These are phyloP conservation scores for Oenanthe javanica DNA, from an alignment of 140 eudicot genomes.

Conservation along the genomic window DNA sequence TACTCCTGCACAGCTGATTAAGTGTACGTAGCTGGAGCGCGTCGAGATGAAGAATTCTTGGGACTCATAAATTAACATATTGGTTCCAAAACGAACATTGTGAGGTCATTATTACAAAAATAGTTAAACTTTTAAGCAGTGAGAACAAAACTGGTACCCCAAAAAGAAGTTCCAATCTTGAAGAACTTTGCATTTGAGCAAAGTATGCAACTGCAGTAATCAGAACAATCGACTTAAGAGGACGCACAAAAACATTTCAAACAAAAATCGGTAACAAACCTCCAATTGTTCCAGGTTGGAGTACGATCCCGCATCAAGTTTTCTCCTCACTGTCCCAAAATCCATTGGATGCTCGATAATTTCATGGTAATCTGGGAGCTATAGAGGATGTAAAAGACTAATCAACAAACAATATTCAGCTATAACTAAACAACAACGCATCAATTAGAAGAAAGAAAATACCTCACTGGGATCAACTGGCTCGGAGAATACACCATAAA, in stretches of 20 bases:
- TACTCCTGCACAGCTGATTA: not conserved
- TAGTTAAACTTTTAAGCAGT: not conserved
- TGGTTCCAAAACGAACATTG: not conserved
- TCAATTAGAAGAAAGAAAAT: not conserved
- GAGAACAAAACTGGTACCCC: not conserved
- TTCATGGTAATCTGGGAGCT: constrained; percentile 95
- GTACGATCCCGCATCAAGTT: constrained; percentile 61
- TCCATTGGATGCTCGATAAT: constrained; percentile 85
- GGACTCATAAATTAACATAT: not conserved
- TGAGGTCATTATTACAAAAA: not conserved
- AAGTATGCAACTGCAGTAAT: not conserved
- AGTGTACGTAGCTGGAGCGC: not conserved
- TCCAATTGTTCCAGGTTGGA: constrained; percentile 67
- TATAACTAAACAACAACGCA: not conserved
- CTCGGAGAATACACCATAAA: constrained; percentile 82
- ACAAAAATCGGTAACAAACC: constrained; percentile 36
- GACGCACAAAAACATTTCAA: not conserved
- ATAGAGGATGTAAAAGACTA: constrained; percentile 25
- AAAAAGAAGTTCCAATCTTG: no score
- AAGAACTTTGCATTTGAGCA: not conserved
- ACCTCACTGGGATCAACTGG: constrained; percentile 97
- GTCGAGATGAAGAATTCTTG: not conserved
- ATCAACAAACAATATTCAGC: constrained; percentile 4
- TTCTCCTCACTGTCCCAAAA: constrained; percentile 76
- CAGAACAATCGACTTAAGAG: not conserved